Conservation (phyloP, 352 stramenopile species). For the Thraustochytrium sp. region DNA sequence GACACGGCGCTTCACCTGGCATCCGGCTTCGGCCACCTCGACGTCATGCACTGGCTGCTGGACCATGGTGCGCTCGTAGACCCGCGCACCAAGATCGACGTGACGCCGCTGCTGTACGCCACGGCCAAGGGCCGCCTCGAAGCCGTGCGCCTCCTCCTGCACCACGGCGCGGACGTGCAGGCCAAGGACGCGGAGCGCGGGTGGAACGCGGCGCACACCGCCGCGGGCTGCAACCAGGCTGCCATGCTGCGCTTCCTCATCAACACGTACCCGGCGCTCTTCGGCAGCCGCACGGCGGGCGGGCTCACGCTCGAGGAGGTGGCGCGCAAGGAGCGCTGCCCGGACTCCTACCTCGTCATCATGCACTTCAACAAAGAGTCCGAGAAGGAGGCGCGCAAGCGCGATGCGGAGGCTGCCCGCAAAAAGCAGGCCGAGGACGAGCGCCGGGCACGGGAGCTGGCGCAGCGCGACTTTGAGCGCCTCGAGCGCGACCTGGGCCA, state of each 20-base stretch:
- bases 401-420: neutral
- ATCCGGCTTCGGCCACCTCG: neutral
- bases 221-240: constrained; percentile 29
- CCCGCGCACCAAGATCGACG: constrained; percentile 13
- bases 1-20: constrained; percentile 63
- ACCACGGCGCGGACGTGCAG: neutral
- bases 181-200: neutral
- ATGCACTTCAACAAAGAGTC: neutral
- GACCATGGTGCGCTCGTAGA: constrained; percentile 7
- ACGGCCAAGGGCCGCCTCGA: constrained; percentile 8
- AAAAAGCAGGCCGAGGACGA: constrained; percentile 32
- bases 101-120: constrained; percentile 37
- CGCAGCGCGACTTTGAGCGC: constrained; percentile 2
- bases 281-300: neutral
- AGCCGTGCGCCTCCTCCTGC: neutral
- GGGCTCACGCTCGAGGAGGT: neutral
- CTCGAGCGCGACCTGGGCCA: neutral
- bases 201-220: constrained; percentile 20
- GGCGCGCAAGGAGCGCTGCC: neutral
- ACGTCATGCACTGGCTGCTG: constrained; percentile 21
- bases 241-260: constrained; percentile 7
- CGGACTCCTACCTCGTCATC: neutral
- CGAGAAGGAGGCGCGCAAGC: neutral
- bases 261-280: neutral
- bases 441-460: neutral